Percentiles rank a stretch among this genome's conserved stretches.
Evolutionary conservation across 2,329 filamentous ascomycete genomes (phyloP).

Genomic region (Phialemonium atrogriseum): DNA sequence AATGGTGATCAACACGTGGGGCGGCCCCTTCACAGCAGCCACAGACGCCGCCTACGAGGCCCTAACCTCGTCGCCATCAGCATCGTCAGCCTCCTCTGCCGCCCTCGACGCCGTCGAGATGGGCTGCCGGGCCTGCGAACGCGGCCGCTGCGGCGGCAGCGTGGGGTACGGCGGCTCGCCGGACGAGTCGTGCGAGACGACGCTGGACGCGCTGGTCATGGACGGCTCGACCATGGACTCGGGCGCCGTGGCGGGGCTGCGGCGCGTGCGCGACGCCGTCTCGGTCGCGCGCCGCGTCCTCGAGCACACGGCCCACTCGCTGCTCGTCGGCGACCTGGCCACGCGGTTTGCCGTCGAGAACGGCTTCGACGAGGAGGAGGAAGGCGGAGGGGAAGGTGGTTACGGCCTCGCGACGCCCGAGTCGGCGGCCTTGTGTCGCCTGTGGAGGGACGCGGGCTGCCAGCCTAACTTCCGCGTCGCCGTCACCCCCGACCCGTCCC

Average conservation of each 20-base stretch:
- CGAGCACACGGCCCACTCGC: slow-evolving; percentile 40
- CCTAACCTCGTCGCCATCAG: slow-evolving; percentile 15
- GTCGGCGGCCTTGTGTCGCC: slow-evolving; percentile 29
- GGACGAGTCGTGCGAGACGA: slow-evolving; percentile 48
- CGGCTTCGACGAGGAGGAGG: slow-evolving; percentile 37
- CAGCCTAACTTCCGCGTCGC: slow-evolving; percentile 43
- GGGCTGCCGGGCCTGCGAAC: slow-evolving; percentile 44
- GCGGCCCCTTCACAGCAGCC: slow-evolving; percentile 40
- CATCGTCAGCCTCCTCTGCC: slow-evolving; percentile 18
- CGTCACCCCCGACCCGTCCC: slow-evolving; percentile 32
- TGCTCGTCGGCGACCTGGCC: slow-evolving; percentile 44
- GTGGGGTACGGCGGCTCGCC: slow-evolving; percentile 48
- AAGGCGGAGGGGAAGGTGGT: no score
- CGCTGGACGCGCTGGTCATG: slow-evolving; percentile 51
- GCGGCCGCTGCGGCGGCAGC: slow-evolving; percentile 43
- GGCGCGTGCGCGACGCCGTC: slow-evolving; percentile 39
- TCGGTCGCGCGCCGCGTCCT: slow-evolving; percentile 42
- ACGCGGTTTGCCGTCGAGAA: slow-evolving; percentile 43
- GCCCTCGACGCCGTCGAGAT: slow-evolving; percentile 42
- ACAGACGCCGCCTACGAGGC: slow-evolving; percentile 40
- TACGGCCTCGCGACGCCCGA: slow-evolving; percentile 33
- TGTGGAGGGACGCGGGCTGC: slow-evolving; percentile 33
- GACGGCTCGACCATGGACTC: slow-evolving; percentile 44
- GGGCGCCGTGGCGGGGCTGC: slow-evolving; percentile 43
- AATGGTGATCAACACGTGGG: slow-evolving; percentile 47